Conservation (phyloP, 2,329 filamentous ascomycete species). For the Harringtonia lauricola region DNA sequence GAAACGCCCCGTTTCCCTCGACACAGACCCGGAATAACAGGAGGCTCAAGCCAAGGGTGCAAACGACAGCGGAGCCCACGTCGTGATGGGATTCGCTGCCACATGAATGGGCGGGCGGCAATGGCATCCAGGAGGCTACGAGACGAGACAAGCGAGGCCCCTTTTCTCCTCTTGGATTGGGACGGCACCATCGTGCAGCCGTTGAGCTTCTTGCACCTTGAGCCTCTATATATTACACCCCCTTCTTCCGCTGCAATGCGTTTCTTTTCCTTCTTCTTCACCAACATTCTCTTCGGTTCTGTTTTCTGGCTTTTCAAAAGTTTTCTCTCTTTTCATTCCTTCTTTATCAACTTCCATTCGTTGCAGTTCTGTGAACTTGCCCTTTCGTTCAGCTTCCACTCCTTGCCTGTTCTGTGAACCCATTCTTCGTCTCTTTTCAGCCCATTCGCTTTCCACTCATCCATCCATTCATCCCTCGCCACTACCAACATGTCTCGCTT, state of each 20-base stretch:
- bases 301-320: conserved; percentile 1
- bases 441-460: conserved; percentile 1
- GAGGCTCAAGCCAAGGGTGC: too few species aligned
- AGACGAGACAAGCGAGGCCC: not conserved
- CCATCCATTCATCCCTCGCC: not conserved
- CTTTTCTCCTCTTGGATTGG: not conserved
- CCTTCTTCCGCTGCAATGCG: not conserved
- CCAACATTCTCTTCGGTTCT: conserved; percentile 4
- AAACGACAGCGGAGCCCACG: too few species aligned
- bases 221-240: not conserved
- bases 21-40: not conserved
- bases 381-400: not conserved
- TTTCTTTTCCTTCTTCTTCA: conserved; percentile 3
- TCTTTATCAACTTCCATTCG: conserved; percentile 6
- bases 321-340: conserved; percentile 6
- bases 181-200: not conserved
- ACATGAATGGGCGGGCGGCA: too few species aligned
- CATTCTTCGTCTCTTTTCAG: conserved; percentile 1
- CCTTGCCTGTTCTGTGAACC: conserved; percentile 7
- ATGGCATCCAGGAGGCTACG: too few species aligned
- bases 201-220: not conserved
- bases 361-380: conserved; percentile 12
- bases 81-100: too few species aligned
- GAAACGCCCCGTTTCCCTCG: not conserved
- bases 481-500: conserved; percentile 16